Evolutionary conservation across 768 basidiomycete genomes (phyloP).

Genomic region (Boletus pseudo-olivaceus): DNA sequence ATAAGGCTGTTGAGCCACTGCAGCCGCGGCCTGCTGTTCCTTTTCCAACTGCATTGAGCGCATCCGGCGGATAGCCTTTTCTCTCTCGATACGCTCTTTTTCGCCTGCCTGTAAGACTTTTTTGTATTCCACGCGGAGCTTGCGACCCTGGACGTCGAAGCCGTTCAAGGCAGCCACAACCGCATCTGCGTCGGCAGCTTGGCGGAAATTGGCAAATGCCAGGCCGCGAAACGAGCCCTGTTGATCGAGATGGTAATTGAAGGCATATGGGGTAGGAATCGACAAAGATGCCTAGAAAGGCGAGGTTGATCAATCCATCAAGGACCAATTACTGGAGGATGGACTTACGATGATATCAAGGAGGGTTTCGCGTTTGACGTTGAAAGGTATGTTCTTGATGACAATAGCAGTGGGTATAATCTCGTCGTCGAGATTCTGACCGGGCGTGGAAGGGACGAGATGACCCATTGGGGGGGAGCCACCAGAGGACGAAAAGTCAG

Average conservation of each 20-base stretch:
- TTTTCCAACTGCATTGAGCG: constrained; percentile 94
- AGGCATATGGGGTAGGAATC: constrained; percentile 97
- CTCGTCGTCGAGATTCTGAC: constrained; percentile 70
- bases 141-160: constrained; percentile 93
- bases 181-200: constrained; percentile 86
- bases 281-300: constrained; percentile 71
- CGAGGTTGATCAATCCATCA: constrained; percentile 8
- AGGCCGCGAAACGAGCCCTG: constrained; percentile 95
- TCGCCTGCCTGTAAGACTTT: constrained; percentile 99
- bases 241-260: constrained; percentile 98
- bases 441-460: constrained; percentile 46
- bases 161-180: constrained; percentile 96
- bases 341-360: constrained; percentile 89
- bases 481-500: constrained; percentile 84
- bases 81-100: constrained; percentile 97
- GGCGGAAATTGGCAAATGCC: constrained; percentile 97
- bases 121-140: constrained; percentile 98
- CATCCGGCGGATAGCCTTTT: constrained; percentile 98
- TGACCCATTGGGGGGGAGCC: constrained; percentile 66
- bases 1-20: constrained; percentile 42
- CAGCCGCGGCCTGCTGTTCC: constrained; percentile 47
- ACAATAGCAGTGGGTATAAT: constrained; percentile 99
- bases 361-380: constrained; percentile 93
- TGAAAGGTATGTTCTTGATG: constrained; percentile 99
- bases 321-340: neutral